These are phyloP conservation scores for Hevea brasiliensis DNA, from an alignment of 345 rosid species.

Conservation along the genomic window DNA sequence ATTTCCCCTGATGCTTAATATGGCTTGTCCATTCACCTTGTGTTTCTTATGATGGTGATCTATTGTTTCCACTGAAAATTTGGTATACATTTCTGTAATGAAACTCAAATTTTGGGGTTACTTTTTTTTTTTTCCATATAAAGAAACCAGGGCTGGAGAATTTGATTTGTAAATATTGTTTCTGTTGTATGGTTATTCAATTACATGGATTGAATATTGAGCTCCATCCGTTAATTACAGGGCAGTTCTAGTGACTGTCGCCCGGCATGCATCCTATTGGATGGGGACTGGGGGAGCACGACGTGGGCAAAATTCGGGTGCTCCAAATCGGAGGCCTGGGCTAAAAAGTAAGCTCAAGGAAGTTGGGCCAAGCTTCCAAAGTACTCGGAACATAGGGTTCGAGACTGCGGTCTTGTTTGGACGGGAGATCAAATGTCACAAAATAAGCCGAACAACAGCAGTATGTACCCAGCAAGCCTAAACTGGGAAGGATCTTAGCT, in stretches of 20 bases:
- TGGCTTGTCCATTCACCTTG: background rate
- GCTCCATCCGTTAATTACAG: background rate
- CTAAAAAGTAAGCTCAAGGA: background rate
- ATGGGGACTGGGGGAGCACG: too few species aligned
- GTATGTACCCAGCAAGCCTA: too few species aligned
- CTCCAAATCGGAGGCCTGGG: too few species aligned
- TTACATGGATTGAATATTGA: background rate
- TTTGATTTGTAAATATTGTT: background rate
- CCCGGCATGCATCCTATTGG: background rate
- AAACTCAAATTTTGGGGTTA: slow-evolving; percentile 2
- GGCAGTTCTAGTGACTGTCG: background rate
- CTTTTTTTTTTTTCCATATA: background rate
- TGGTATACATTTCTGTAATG: slow-evolving; percentile 1
- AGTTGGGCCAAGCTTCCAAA: too few species aligned
- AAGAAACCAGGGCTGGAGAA: background rate
- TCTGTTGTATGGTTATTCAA: background rate
- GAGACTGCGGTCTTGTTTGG: too few species aligned
- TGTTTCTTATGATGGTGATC: background rate
- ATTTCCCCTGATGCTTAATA: slow-evolving; percentile 8
- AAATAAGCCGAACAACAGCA: too few species aligned
- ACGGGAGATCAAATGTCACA: too few species aligned
- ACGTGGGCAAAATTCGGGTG: too few species aligned
- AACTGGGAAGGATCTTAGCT: too few species aligned
- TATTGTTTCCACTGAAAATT: background rate
- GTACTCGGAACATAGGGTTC: too few species aligned